phyloP scores from a whole-genome alignment of 352 stramenopile species.

The Phytopythium montanum region DNA sequence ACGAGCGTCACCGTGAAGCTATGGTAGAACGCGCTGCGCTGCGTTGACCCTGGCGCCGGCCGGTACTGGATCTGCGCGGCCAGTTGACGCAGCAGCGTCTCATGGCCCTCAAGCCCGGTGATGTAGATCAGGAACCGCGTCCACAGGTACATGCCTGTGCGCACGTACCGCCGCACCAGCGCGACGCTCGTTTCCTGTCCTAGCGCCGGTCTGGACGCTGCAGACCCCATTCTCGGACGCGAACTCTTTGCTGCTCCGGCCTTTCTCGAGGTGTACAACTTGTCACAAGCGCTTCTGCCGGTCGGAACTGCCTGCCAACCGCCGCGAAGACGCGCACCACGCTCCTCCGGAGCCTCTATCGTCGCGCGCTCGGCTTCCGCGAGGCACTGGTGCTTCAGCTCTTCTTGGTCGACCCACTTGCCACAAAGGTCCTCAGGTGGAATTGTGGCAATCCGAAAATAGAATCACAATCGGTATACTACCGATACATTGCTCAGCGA shows the following conservation, averaged over 20 bases:
- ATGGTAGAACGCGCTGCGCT: constrained; percentile 39
- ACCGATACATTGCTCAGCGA: too few species aligned
- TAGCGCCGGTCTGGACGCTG: background rate
- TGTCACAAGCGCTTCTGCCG: background rate
- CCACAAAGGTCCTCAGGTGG: too few species aligned
- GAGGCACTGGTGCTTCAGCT: background rate
- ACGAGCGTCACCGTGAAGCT: constrained; percentile 57
- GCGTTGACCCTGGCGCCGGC: constrained; percentile 17
- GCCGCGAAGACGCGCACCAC: background rate
- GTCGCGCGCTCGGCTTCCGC: background rate
- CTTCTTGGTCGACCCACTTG: background rate
- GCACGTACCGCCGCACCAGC: background rate
- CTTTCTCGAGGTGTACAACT: background rate
- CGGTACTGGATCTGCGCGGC: constrained; percentile 54
- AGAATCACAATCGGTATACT: too few species aligned
- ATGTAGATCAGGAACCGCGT: constrained; percentile 81
- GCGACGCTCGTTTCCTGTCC: background rate
- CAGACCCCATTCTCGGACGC: background rate
- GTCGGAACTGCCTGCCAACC: background rate
- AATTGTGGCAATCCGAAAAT: too few species aligned
- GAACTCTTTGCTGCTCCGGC: background rate
- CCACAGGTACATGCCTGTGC: constrained; percentile 34
- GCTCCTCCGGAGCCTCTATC: background rate
- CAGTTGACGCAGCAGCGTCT: constrained; percentile 40
- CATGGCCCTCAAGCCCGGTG: constrained; percentile 64